These are phyloP conservation scores for Rhizophora apiculata DNA, from an alignment of 345 rosid genomes.

Conservation along the genomic window DNA sequence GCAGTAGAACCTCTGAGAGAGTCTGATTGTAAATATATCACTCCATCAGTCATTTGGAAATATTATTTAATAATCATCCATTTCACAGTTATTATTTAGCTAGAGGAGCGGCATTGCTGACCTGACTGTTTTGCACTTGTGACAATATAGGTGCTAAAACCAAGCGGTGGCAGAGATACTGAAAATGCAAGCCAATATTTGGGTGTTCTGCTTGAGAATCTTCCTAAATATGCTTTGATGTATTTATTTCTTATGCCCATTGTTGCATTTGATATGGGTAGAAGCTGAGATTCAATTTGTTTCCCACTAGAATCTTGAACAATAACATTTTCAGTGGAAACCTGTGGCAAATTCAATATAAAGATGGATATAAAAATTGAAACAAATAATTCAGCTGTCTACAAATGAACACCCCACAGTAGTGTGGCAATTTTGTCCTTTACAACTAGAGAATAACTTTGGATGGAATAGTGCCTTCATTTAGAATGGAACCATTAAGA, in stretches of 20 bases:
- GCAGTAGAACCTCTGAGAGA: slow-evolving; percentile 43
- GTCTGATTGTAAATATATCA: slow-evolving; percentile 11
- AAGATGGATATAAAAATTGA: slow-evolving; percentile 1
- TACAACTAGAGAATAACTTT: neutral
- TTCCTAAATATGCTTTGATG: slow-evolving; percentile 73
- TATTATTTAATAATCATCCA: slow-evolving; percentile 1
- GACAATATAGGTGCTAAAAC: slow-evolving; percentile 74
- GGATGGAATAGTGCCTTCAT: neutral
- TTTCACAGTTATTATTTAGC: neutral
- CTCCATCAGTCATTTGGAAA: slow-evolving; percentile 12
- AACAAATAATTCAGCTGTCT: neutral
- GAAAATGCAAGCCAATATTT: slow-evolving; percentile 82
- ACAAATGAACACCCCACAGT: neutral
- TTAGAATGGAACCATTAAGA: neutral
- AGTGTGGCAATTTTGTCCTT: neutral
- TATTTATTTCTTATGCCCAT: slow-evolving; percentile 47
- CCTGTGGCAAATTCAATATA: slow-evolving; percentile 37
- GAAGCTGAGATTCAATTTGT: slow-evolving; percentile 71
- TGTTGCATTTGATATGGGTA: slow-evolving; percentile 60
- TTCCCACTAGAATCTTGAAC: slow-evolving; percentile 71
- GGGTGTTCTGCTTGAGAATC: slow-evolving; percentile 39
- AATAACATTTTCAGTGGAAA: slow-evolving; percentile 46
- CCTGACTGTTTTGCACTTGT: slow-evolving; percentile 61
- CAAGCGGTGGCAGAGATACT: slow-evolving; percentile 87
- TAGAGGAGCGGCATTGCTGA: slow-evolving; percentile 28